Evolutionary conservation across 495 filamentous ascomycete genomes (phyloP), one percentile per base, ranked within the genome.

Genomic region (Acidiella bohemica): DNA sequence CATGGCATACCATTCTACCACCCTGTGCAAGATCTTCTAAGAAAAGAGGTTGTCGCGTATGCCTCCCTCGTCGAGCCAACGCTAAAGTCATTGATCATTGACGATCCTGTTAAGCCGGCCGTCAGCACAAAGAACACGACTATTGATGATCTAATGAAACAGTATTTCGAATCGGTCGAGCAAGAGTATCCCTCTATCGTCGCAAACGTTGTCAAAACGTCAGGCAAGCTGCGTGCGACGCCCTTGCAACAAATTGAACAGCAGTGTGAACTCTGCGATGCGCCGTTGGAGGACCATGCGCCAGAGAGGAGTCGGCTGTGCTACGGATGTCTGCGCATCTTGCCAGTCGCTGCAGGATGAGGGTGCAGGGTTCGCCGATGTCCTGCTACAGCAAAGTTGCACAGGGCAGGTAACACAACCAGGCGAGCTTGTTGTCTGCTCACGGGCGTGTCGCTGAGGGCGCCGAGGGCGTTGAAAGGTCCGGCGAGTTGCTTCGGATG

Each of bases 191-290:
- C 87, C 8, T 82, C 78, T 39, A 82, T 96, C 19, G 90, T 97
- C 47, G 76, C 84, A 12, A 97, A 97, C 53, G 90, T 96, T 8
- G 84, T 93, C 4, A 71, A 81, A 43, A 97, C 86, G 21, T 77
- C 78, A 8, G 76, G 77, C 42, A 92, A 87, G 61, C 67, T 96
- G 12, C 29, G 37, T 10, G 32, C 41, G 11, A 16, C 36, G 13
- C 1, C 24, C 3, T 18, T 41, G 1, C 16, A 32, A 11, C 38
- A 39, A 27, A 26, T 43, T 9, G 44, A 46, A 29, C 12, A 14
- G 39, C 31, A 33, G 17, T 51, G 48, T 33, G 48, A 51, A 25
- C 32, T 51, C 2, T 51, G 48, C 43, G 44, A 47, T 22, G 34
- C 34, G 17, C 43, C 38, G 14, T 23, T 51, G 17, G 22, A 36